These are phyloP conservation scores for Cordia subcordata DNA, from an alignment of 257 asterid species.

Conservation along the genomic window DNA sequence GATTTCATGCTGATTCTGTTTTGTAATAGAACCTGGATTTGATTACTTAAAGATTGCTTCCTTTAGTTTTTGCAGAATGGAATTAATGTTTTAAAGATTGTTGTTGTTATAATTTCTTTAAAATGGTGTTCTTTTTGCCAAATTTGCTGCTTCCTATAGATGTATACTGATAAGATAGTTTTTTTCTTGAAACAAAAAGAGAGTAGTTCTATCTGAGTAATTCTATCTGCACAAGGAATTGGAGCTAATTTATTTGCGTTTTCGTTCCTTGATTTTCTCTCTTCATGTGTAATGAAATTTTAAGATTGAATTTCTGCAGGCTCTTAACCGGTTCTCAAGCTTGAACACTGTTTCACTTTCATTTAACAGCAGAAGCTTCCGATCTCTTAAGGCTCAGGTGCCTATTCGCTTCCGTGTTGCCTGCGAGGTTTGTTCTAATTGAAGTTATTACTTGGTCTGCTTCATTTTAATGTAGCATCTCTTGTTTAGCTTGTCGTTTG, in stretches of 20 bases:
- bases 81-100: not conserved
- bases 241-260: not conserved
- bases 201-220: too few relatives aligned
- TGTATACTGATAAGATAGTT: not conserved
- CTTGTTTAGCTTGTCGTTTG: not conserved
- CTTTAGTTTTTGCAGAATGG: not conserved
- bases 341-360: slow-evolving; percentile 31
- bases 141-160: not conserved
- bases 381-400: slow-evolving; percentile 31
- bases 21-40: not conserved
- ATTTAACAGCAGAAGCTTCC: slow-evolving; percentile 25
- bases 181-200: not conserved
- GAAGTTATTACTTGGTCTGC: not conserved
- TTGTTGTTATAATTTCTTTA: not conserved
- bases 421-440: slow-evolving; percentile 45
- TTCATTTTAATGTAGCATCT: not conserved
- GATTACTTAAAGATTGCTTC: not conserved
- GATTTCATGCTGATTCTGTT: not conserved
- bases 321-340: slow-evolving; percentile 13
- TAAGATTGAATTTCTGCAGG: slow-evolving; percentile 16
- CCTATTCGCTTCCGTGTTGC: slow-evolving; percentile 52
- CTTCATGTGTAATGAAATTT: not conserved
- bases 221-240: not conserved
- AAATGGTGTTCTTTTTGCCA: not conserved
- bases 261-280: slow-evolving; percentile 1